Base-by-base conservation (phyloP, 2,329 filamentous ascomycete species). In the Tolypocladium pustulatum region DNA sequence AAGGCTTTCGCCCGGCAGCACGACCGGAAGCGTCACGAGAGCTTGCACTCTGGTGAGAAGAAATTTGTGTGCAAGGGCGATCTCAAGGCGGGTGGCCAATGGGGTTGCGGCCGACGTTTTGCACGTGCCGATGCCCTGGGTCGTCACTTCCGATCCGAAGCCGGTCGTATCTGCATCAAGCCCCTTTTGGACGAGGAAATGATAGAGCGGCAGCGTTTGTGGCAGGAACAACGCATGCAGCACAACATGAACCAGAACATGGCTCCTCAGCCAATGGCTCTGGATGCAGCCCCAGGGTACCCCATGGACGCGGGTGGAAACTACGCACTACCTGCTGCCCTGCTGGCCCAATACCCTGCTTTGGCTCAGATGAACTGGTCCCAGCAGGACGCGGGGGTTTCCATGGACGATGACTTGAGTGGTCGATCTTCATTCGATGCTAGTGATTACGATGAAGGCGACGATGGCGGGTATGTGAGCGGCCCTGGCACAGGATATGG, bases 1-100 rank as follows among this genome's bases (percentile, higher is more conserved):
- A 99, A 99, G 73, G 94, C 94, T 0, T 99, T 99, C 75, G 94
- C 94, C 7, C 88, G 94, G 32, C 94, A 99, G 70, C 94, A 99
- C 70, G 94, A 99, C 71, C 88, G 94, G 53, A 99, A 99, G 75
- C 88, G 94, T 43, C 94, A 99, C 73, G 94, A 99, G 75, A 92
- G 93, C 43, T 78, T 99, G 49, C 94, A 99, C 69, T 95, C 90
- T 0, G 94, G 94, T 49, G 94, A 99, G 76, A 99, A 97, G 83
- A 97, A 96, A 70, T 99, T 97, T 70, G 90, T 97, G 9, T 99
- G 94, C 75, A 91, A 91, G 65, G 94, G 94, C 57, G 89, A 92
- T 60, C 84, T 99, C 55, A 92, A 93, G 65, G 85, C 85, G 2
- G 86, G 87, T 54, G 87, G 87, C 6, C 85, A 89, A 64, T 99